Evolutionary conservation across 495 filamentous ascomycete genomes (phyloP).

Genomic region (Filosporella fistucella): DNA sequence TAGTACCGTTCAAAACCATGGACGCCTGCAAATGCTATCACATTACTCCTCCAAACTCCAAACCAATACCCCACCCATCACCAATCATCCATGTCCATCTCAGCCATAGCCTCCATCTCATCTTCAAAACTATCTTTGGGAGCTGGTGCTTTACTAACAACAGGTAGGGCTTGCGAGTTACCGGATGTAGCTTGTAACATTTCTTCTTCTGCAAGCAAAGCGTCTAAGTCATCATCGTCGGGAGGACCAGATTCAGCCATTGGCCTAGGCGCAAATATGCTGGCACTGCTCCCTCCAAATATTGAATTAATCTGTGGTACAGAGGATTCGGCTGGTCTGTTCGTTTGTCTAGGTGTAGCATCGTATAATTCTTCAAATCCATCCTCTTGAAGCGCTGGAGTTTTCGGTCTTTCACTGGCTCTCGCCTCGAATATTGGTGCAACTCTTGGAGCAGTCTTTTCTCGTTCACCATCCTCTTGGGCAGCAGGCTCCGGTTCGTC

Average conservation of each 20-base stretch:
- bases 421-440: slow-evolving; percentile 44
- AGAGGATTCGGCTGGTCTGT: background rate
- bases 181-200: slow-evolving; percentile 9
- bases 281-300: slow-evolving; percentile 14
- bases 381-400: slow-evolving; percentile 14
- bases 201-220: slow-evolving; percentile 43
- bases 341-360: slow-evolving; percentile 19
- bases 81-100: slow-evolving; percentile 50
- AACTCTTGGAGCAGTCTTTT: slow-evolving; percentile 30
- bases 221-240: slow-evolving; percentile 46
- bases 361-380: slow-evolving; percentile 24
- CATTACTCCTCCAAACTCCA: background rate
- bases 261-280: slow-evolving; percentile 18
- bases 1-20: background rate
- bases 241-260: slow-evolving; percentile 26
- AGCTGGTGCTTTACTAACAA: slow-evolving; percentile 11
- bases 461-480: slow-evolving; percentile 24
- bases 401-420: slow-evolving; percentile 17
- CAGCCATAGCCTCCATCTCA: slow-evolving; percentile 66
- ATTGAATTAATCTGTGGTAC: slow-evolving; percentile 14
- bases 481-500: slow-evolving; percentile 23
- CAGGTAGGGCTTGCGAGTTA: slow-evolving; percentile 1
- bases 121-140: slow-evolving; percentile 30
- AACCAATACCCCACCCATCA: slow-evolving; percentile 25
- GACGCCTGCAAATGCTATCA: background rate